Evolutionary conservation across 2,329 filamentous ascomycete species (phyloP).

Genomic region (Dothidotthia symphoricarpi): DNA sequence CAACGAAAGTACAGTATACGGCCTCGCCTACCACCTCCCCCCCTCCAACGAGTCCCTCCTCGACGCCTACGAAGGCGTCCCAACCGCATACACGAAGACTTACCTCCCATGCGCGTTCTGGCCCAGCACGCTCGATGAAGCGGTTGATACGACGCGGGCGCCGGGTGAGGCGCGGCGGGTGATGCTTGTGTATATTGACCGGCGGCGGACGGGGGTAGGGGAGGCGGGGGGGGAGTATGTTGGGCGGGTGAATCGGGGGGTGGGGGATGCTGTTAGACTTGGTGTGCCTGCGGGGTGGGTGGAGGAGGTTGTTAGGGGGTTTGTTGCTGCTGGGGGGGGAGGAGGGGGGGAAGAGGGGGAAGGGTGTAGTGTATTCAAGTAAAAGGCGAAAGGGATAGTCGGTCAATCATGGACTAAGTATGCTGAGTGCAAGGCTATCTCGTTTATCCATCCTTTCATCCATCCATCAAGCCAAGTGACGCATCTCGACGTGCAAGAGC

Average conservation of each 20-base stretch:
- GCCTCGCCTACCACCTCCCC: slow-evolving; percentile 34
- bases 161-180: slow-evolving; percentile 16
- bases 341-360: slow-evolving; percentile 20
- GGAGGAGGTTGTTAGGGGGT: slow-evolving; percentile 54
- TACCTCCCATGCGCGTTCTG: slow-evolving; percentile 47
- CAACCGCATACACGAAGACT: slow-evolving; percentile 59
- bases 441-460: too few species aligned
- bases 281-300: slow-evolving; percentile 59
- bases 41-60: slow-evolving; percentile 30
- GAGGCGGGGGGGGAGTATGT: slow-evolving; percentile 59
- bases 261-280: slow-evolving; percentile 56
- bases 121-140: slow-evolving; percentile 12
- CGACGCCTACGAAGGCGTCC: slow-evolving; percentile 60
- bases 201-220: slow-evolving; percentile 40
- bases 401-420: too few species aligned
- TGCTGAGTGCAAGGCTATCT: too few species aligned
- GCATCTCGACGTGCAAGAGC: too few species aligned
- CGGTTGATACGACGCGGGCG: slow-evolving; percentile 21
- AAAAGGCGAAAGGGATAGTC: too few species aligned
- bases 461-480: too few species aligned
- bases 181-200: slow-evolving; percentile 63
- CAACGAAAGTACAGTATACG: too few species aligned
- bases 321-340: slow-evolving; percentile 40
- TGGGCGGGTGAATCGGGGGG: slow-evolving; percentile 61
- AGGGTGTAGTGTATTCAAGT: too few species aligned